phyloP scores from a whole-genome alignment of 2,329 filamentous ascomycete genomes.

The Elsinoe arachidis region DNA sequence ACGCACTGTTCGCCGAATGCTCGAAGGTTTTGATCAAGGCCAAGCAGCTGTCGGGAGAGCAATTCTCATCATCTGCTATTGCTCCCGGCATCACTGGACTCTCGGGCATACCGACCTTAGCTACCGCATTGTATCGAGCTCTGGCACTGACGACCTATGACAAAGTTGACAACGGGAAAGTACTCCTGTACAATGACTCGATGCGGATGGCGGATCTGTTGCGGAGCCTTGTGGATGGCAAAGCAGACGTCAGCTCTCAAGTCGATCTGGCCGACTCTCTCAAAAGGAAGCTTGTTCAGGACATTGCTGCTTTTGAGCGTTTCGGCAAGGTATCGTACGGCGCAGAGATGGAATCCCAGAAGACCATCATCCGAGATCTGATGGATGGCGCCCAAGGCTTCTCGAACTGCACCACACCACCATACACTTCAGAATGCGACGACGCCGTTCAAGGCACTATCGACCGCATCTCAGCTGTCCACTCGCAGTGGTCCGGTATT shows the following conservation, averaged over 20 bases:
- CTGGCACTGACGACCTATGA: slow-evolving; percentile 68
- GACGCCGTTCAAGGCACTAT: slow-evolving; percentile 50
- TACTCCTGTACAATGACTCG: slow-evolving; percentile 59
- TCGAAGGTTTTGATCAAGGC: slow-evolving; percentile 40
- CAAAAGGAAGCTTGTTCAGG: slow-evolving; percentile 39
- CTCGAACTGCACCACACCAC: slow-evolving; percentile 48
- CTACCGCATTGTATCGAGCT: slow-evolving; percentile 70
- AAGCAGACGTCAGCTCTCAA: slow-evolving; percentile 28
- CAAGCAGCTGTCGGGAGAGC: slow-evolving; percentile 47
- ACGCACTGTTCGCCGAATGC: slow-evolving; percentile 63
- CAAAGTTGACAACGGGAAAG: slow-evolving; percentile 48
- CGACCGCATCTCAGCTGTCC: slow-evolving; percentile 49
- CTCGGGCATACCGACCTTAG: slow-evolving; percentile 62
- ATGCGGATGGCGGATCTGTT: slow-evolving; percentile 49
- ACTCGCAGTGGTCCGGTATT: slow-evolving; percentile 49
- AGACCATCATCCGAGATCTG: slow-evolving; percentile 53
- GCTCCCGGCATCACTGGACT: slow-evolving; percentile 59
- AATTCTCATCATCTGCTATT: slow-evolving; percentile 45
- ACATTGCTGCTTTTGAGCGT: slow-evolving; percentile 48
- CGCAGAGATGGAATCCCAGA: slow-evolving; percentile 56
- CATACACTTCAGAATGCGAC: slow-evolving; percentile 52
- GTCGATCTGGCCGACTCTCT: slow-evolving; percentile 14
- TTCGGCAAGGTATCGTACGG: slow-evolving; percentile 55
- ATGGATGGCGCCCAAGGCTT: slow-evolving; percentile 57
- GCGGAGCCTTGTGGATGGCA: slow-evolving; percentile 38